Percentiles rank a stretch among this genome's conserved stretches.
These are phyloP conservation scores for Tieghemiomyces parasiticus DNA, from an alignment of 192 early-diverging fungal species.

Conservation along the genomic window DNA sequence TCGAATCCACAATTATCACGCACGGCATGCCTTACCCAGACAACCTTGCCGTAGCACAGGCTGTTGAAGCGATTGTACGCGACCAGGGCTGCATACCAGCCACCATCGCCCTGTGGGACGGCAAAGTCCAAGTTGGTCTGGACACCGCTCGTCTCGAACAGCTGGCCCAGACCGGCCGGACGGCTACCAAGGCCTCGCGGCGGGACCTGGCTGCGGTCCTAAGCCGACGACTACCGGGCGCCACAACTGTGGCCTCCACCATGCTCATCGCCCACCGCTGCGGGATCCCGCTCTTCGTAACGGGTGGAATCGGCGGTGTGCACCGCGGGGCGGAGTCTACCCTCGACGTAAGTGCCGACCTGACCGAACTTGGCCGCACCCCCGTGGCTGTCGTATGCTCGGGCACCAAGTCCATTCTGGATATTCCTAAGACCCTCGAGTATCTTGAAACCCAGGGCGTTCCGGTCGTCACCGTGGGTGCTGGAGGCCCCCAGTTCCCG, in stretches of 20 bases:
- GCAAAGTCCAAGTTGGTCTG: constrained; percentile 71
- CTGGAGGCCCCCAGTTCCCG: constrained; percentile 56
- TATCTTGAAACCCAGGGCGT: constrained; percentile 90
- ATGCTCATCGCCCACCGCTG: constrained; percentile 75
- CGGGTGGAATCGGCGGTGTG: constrained; percentile 95
- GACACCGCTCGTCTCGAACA: constrained; percentile 36
- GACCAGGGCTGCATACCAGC: constrained; percentile 65
- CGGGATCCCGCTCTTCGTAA: constrained; percentile 85
- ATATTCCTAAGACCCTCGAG: constrained; percentile 84
- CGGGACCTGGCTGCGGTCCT: constrained; percentile 71
- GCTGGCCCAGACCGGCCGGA: constrained; percentile 40
- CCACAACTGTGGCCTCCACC: constrained; percentile 88
- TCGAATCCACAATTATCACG: constrained; percentile 92
- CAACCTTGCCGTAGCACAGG: constrained; percentile 72
- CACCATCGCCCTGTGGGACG: constrained; percentile 80
- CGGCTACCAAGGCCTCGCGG: constrained; percentile 66
- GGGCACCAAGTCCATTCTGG: constrained; percentile 92
- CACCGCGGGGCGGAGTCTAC: constrained; percentile 66
- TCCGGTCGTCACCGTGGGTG: constrained; percentile 64
- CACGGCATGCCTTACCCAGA: constrained; percentile 94
- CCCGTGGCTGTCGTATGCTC: constrained; percentile 93
- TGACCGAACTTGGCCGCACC: constrained; percentile 78
- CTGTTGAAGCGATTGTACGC: constrained; percentile 62
- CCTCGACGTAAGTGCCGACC: constrained; percentile 84
- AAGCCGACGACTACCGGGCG: constrained; percentile 51